Percentiles rank a stretch among this genome's conserved stretches.
Evolutionary conservation across 805 yeast genomes (phyloP).

Genomic region (Yarrowia keelungensis): DNA sequence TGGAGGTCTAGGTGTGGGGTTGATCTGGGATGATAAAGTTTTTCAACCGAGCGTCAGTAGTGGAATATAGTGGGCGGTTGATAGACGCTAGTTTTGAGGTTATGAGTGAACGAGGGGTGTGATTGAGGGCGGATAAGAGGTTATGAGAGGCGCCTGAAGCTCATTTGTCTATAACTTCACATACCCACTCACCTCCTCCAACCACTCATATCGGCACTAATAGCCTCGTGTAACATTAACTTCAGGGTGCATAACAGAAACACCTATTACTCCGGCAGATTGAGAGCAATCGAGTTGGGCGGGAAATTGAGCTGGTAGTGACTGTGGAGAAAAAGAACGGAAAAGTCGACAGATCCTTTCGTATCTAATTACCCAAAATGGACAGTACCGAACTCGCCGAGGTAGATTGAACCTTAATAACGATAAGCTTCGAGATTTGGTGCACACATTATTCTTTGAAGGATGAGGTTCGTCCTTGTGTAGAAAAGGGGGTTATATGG

Average conservation of each 20-base stretch:
- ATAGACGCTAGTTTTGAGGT: background rate
- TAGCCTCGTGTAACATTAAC: constrained; percentile 22
- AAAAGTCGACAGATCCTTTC: too few species aligned
- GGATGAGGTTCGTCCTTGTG: too few species aligned
- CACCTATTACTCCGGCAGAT: background rate
- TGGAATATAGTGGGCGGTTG: background rate
- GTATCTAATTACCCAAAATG: background rate
- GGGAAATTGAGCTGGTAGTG: too few species aligned
- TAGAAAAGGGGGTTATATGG: background rate
- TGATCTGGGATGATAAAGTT: constrained; percentile 27
- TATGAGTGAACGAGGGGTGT: too few species aligned
- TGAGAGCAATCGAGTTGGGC: background rate
- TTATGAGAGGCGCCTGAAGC: too few species aligned
- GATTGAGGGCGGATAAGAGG: too few species aligned
- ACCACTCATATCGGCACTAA: background rate
- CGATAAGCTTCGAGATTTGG: background rate
- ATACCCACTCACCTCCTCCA: too few species aligned
- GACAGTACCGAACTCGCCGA: background rate
- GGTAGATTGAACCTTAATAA: background rate
- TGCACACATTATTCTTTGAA: background rate
- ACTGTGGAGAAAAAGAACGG: too few species aligned
- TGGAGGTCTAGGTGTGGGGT: constrained; percentile 5
- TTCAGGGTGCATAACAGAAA: background rate
- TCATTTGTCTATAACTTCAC: too few species aligned
- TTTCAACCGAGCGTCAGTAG: background rate